Base-by-base conservation (phyloP, 345 rosid species). In the Euphorbia peplus region DNA sequence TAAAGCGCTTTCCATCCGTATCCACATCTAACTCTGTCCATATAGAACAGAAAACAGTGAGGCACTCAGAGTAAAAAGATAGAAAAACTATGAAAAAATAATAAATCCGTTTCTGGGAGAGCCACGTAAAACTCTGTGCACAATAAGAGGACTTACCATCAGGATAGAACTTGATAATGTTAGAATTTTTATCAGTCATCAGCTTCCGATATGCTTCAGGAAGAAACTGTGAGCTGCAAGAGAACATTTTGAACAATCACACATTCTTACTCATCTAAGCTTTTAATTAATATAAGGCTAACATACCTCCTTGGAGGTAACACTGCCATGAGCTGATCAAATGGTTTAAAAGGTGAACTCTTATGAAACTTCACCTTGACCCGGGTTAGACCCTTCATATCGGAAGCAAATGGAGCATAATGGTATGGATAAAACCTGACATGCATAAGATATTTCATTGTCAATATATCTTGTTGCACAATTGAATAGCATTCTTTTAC, bases 401-500 rank as follows among this genome's bases (percentile, higher is more conserved):
- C 99, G 67, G 98, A 91, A 63, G 99, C 99, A 83, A 95, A 95
- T 65, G 99, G 99, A 10, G 99, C 99, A 81, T 91, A 91, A 73
- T 95, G 97, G 70, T 91, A 95, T 6, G 98, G 99, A 82, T 90
- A 95, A 81, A 88, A 95, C 96, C 96, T 87, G 83, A 69, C 12
- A 42, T 42, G 14, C n/a, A n/a, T n/a, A n/a, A n/a, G n/a, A 42
- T 2, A 5, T 42, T 42, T 14, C 47, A 42, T 14, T 42, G 47
- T 42, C 47, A 42, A 42, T 42, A 12, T 42, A 7, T 42, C 12
- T 42, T 11, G 8, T 42, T 42, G 47, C 47, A 42, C 14, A 42
- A 7, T 5, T 7, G 1, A 11, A 12, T 6, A 7, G 2, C 14
- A 42, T 42, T 5, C 47, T 42, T 5, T 1, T 14, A 42, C 47